These are phyloP conservation scores for Aristolochia californica DNA, from an alignment of 164 flowering plant species.

Conservation along the genomic window DNA sequence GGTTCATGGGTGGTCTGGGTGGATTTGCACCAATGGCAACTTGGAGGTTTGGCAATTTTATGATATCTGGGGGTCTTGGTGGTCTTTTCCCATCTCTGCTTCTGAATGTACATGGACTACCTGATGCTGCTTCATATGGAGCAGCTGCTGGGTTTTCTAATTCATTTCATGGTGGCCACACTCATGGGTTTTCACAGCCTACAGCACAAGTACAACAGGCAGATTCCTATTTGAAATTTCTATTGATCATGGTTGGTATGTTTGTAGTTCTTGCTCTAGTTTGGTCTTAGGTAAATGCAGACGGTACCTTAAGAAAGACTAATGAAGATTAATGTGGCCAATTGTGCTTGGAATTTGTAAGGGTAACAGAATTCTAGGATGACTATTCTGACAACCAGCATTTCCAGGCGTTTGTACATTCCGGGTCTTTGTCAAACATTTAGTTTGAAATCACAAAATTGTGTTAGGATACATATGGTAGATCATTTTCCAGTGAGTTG, in stretches of 20 bases:
- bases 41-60: conserved; percentile 44
- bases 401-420: too few species aligned
- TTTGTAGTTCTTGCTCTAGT: conserved; percentile 41
- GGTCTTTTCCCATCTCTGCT: conserved; percentile 48
- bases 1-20: conserved; percentile 35
- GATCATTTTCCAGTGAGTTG: too few species aligned
- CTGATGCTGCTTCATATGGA: conserved; percentile 49
- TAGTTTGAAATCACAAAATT: too few species aligned
- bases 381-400: too few species aligned
- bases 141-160: conserved; percentile 37
- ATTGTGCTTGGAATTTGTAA: too few species aligned
- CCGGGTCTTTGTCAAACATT: too few species aligned
- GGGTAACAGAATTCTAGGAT: too few species aligned
- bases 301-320: not conserved
- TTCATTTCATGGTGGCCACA: conserved; percentile 47
- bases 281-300: conserved; percentile 25
- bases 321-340: too few species aligned
- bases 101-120: conserved; percentile 55
- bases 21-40: conserved; percentile 46
- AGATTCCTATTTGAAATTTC: conserved; percentile 30
- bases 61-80: conserved; percentile 49
- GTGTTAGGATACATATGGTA: too few species aligned
- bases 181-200: conserved; percentile 29
- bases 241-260: conserved; percentile 33
- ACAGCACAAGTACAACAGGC: conserved; percentile 40